Evolutionary conservation across 148 eudicot genomes (phyloP).

Genomic region (Persicaria maculosa): DNA sequence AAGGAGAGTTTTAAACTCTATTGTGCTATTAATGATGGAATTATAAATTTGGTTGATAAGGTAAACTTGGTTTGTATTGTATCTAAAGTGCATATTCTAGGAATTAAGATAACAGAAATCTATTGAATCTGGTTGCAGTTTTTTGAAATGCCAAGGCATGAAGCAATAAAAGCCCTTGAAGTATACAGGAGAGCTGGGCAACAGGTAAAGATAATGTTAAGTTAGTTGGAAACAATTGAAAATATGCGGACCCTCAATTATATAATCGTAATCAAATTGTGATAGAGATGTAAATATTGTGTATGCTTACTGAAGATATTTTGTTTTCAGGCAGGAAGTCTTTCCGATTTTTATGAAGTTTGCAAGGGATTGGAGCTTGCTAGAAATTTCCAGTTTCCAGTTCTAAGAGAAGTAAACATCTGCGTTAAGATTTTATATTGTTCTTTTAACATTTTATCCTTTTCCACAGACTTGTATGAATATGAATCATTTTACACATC

Average conservation of each 20-base stretch:
- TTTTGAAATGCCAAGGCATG: conserved; percentile 99
- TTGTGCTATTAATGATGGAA: conserved; percentile 95
- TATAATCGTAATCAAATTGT: not conserved
- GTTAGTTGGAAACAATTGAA: not conserved
- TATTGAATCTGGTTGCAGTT: conserved; percentile 41
- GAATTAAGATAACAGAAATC: not conserved
- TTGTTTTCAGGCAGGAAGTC: conserved; percentile 58
- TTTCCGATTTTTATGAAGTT: conserved; percentile 90
- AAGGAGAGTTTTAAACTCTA: conserved; percentile 97
- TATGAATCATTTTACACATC: not conserved
- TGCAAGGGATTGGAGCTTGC: conserved; percentile 97
- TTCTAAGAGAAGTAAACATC: conserved; percentile 68
- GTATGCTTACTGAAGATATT: not conserved
- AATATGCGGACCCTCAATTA: not conserved
- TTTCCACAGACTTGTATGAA: not conserved
- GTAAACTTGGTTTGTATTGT: conserved; percentile 25
- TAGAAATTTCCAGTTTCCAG: conserved; percentile 95
- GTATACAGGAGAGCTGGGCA: conserved; percentile 91
- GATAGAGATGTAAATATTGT: not conserved
- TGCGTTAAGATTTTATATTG: not conserved
- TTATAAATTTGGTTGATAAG: conserved; percentile 91
- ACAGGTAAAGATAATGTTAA: conserved; percentile 46
- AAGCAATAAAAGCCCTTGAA: conserved; percentile 90
- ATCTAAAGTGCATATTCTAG: not conserved
- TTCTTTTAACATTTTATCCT: not conserved